A percentile compares a stretch with the other conserved stretches of the same genome.
Evolutionary conservation across 805 yeast species (phyloP).

Genomic region (Scheffersomyces ergatensis): DNA sequence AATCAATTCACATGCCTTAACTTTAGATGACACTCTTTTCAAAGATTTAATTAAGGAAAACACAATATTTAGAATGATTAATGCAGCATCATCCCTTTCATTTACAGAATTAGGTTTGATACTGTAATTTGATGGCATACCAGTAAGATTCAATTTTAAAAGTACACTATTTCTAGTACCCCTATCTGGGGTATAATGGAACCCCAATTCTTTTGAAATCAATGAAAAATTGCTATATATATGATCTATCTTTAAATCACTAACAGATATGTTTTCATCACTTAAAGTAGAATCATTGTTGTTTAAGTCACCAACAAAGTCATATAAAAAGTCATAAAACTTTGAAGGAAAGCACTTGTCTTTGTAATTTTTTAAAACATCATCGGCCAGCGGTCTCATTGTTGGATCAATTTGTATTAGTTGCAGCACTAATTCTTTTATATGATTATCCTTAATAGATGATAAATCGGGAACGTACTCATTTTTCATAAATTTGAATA

Average conservation of each 20-base stretch:
- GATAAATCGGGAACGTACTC: constrained; percentile 65
- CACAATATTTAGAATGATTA: constrained; percentile 57
- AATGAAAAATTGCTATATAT: constrained; percentile 59
- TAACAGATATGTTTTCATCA: constrained; percentile 18
- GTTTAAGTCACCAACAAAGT: constrained; percentile 49
- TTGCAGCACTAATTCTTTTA: constrained; percentile 54
- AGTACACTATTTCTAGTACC: background rate
- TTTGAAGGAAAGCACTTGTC: constrained; percentile 59
- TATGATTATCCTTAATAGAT: constrained; percentile 47
- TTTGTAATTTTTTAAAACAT: constrained; percentile 49
- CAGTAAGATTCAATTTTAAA: constrained; percentile 46
- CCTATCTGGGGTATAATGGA: constrained; percentile 12
- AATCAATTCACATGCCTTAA: constrained; percentile 74
- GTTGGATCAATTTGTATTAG: constrained; percentile 67
- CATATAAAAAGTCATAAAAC: constrained; percentile 68
- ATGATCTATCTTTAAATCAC: constrained; percentile 52
- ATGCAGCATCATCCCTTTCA: constrained; percentile 44
- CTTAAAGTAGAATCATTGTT: constrained; percentile 14
- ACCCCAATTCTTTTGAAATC: constrained; percentile 24
- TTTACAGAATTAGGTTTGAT: constrained; percentile 8
- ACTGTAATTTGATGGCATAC: constrained; percentile 42
- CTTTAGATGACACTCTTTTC: constrained; percentile 54
- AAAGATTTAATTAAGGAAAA: constrained; percentile 62
- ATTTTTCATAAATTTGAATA: constrained; percentile 74
- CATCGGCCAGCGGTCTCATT: constrained; percentile 54